Evolutionary conservation across 345 rosid species (phyloP).

Genomic region (Moricandia moricandioides): DNA sequence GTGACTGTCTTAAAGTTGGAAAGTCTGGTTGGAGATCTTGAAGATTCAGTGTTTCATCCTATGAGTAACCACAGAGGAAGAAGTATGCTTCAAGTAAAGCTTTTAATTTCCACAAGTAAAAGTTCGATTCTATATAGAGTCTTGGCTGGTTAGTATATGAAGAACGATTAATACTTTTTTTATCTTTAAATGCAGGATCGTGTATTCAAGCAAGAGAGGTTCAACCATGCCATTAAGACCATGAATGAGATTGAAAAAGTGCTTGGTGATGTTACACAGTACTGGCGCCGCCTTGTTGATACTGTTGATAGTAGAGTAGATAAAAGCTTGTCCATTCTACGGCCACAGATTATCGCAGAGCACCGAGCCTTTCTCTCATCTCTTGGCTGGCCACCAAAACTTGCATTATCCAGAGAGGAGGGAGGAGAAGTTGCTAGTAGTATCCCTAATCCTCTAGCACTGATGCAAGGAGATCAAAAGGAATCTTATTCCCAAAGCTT

Average conservation of each 20-base stretch:
- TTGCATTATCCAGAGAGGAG: conserved; percentile 41
- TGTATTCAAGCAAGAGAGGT: conserved; percentile 48
- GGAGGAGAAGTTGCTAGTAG: conserved; percentile 32
- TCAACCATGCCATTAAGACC: conserved; percentile 45
- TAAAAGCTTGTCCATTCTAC: conserved; percentile 51
- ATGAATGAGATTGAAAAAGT: conserved; percentile 55
- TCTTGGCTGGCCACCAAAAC: conserved; percentile 83
- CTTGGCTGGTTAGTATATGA: not conserved
- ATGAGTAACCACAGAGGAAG: conserved; percentile 28
- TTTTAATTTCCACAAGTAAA: conserved; percentile 26
- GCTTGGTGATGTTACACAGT: conserved; percentile 45
- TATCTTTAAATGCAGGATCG: conserved; percentile 47
- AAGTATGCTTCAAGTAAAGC: conserved; percentile 47
- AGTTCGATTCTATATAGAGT: conserved; percentile 24
- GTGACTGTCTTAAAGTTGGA: conserved; percentile 64
- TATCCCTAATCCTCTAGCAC: conserved; percentile 57
- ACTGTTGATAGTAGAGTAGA: conserved; percentile 71
- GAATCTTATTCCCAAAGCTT: conserved; percentile 58
- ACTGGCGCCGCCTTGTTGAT: conserved; percentile 57
- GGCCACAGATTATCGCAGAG: conserved; percentile 64
- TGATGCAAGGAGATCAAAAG: conserved; percentile 56
- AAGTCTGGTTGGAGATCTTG: conserved; percentile 80
- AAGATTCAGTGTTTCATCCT: conserved; percentile 59
- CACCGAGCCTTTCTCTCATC: conserved; percentile 72
- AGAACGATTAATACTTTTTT: not conserved